These are phyloP conservation scores for Scutellaria barbata DNA, from an alignment of 257 asterid species.

Conservation along the genomic window DNA sequence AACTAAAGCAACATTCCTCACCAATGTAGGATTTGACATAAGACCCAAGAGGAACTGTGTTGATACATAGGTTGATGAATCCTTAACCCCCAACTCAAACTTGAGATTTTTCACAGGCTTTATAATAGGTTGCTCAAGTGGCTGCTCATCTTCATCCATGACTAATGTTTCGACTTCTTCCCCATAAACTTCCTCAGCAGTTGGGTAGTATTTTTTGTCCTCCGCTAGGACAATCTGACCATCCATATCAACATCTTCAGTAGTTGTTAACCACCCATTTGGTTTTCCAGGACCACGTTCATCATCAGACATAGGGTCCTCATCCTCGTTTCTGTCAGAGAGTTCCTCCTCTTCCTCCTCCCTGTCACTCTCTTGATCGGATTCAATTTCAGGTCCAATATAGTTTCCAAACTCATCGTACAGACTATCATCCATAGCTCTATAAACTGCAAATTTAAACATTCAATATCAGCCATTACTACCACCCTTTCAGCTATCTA, in stretches of 20 bases:
- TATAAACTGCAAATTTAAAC: conserved; percentile 36
- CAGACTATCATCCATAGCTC: conserved; percentile 85
- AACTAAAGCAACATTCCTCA: conserved; percentile 92
- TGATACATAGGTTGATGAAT: conserved; percentile 85
- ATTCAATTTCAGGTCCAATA: conserved; percentile 95
- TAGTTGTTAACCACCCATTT: conserved; percentile 79
- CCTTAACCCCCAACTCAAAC: conserved; percentile 96
- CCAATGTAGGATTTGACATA: conserved; percentile 84
- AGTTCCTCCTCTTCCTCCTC: conserved; percentile 87
- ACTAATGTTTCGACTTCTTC: conserved; percentile 96
- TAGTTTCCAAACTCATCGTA: conserved; percentile 97
- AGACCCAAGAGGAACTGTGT: conserved; percentile 91
- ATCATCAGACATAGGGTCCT: conserved; percentile 63
- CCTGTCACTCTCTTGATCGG: conserved; percentile 86
- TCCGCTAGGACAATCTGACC: conserved; percentile 89
- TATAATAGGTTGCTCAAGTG: conserved; percentile 83
- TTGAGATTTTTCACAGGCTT: conserved; percentile 85
- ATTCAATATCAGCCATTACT: conserved; percentile 9
- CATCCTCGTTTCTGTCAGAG: conserved; percentile 71
- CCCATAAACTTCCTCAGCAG: conserved; percentile 98
- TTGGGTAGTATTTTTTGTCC: conserved; percentile 93
- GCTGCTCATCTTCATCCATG: conserved; percentile 97
- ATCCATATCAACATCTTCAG: conserved; percentile 90
- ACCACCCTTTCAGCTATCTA: conserved; percentile 21
- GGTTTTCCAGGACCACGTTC: conserved; percentile 78